phyloP scores from a whole-genome alignment of 2,329 filamentous ascomycete species.

The Blumeria hordei region DNA sequence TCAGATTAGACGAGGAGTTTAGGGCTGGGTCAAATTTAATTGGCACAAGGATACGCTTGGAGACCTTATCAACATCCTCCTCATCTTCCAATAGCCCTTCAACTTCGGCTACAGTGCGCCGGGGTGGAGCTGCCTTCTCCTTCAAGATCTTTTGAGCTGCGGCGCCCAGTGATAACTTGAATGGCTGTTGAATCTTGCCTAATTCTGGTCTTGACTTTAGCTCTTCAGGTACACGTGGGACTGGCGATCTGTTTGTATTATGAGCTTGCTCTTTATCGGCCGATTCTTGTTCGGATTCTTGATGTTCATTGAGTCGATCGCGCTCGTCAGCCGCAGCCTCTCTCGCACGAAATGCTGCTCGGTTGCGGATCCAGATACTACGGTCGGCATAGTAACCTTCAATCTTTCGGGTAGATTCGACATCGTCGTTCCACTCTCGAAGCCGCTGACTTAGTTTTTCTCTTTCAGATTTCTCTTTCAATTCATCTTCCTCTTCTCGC shows the following conservation, averaged over 20 bases:
- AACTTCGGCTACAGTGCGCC: constrained; percentile 75
- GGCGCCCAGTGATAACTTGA: constrained; percentile 82
- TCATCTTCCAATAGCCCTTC: constrained; percentile 90
- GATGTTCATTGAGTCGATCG: constrained; percentile 56
- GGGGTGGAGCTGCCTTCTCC: constrained; percentile 28
- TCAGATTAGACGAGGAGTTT: constrained; percentile 41
- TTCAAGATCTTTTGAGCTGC: constrained; percentile 51
- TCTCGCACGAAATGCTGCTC: constrained; percentile 44
- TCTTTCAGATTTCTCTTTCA: constrained; percentile 35
- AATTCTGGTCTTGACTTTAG: constrained; percentile 26
- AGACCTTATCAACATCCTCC: constrained; percentile 47
- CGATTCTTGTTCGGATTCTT: constrained; percentile 44
- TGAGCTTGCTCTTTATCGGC: constrained; percentile 55
- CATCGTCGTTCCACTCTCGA: constrained; percentile 69
- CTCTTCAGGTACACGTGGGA: constrained; percentile 62
- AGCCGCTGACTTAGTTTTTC: constrained; percentile 49
- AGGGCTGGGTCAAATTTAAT: constrained; percentile 52
- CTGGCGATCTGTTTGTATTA: constrained; percentile 74
- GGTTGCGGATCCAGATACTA: constrained; percentile 62
- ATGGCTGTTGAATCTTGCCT: constrained; percentile 37
- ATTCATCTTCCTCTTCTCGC: constrained; percentile 52
- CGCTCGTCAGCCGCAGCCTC: constrained; percentile 60
- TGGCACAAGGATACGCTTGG: constrained; percentile 53
- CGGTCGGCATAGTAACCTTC: constrained; percentile 76
- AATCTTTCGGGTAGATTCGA: constrained; percentile 46